These are phyloP conservation scores for Boletellus ananiceps DNA, from an alignment of 768 basidiomycete genomes.

Conservation along the genomic window DNA sequence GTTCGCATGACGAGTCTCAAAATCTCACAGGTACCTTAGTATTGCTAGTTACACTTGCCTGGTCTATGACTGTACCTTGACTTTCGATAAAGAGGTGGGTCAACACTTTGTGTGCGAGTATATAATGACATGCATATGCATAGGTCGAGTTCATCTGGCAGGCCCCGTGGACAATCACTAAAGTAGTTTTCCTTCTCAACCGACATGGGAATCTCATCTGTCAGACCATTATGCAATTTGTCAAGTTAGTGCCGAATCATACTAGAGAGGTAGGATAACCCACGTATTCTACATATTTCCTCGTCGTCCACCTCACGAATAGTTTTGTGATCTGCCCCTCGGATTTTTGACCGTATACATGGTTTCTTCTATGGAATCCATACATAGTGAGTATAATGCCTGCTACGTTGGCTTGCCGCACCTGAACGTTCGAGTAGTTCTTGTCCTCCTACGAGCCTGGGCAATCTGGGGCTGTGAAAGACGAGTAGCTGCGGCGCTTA, in stretches of 20 bases:
- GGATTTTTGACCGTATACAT: not conserved
- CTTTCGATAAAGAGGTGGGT: constrained; percentile 14
- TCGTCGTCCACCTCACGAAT: too few species aligned
- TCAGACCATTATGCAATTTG: constrained; percentile 8
- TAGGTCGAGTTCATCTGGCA: constrained; percentile 17
- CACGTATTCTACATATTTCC: not conserved
- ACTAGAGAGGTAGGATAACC: not conserved
- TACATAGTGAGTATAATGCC: constrained; percentile 9
- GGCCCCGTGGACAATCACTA: constrained; percentile 10
- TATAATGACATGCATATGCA: not conserved
- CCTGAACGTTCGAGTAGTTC: not conserved
- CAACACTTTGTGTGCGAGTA: not conserved
- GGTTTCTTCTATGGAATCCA: constrained; percentile 7
- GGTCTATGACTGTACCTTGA: not conserved
- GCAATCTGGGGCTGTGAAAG: constrained; percentile 16
- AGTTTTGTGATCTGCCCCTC: constrained; percentile 7
- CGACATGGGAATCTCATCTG: constrained; percentile 16
- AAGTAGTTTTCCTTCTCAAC: constrained; percentile 10
- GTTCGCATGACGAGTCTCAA: too few species aligned
- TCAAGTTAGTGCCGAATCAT: constrained; percentile 1
- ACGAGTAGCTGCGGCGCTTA: not conserved
- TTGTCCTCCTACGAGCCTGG: constrained; percentile 17
- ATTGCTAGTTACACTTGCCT: too few species aligned
- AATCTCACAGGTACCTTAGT: too few species aligned
- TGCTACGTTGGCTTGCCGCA: too few species aligned